These are phyloP conservation scores for Liquidambar formosana DNA, from an alignment of 164 flowering plant species.

Conservation along the genomic window DNA sequence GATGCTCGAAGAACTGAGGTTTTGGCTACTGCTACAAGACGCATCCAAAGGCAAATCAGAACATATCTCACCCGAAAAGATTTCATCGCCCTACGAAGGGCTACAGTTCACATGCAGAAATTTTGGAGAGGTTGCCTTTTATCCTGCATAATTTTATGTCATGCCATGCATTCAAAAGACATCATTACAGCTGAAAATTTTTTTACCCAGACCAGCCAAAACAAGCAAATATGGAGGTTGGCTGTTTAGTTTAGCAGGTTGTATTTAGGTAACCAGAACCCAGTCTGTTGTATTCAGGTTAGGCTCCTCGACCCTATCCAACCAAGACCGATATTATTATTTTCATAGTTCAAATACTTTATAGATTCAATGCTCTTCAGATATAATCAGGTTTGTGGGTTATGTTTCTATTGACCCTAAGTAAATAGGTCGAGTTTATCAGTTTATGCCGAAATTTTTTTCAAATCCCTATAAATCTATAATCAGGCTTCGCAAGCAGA, in stretches of 20 bases:
- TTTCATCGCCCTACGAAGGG: slow-evolving; percentile 50
- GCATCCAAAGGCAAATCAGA: slow-evolving; percentile 72
- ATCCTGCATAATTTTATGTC: neutral
- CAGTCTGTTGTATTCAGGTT: neutral
- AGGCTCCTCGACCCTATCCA: neutral
- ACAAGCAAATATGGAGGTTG: neutral
- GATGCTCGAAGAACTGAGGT: slow-evolving; percentile 85
- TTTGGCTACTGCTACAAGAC: slow-evolving; percentile 67
- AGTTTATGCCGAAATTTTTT: neutral
- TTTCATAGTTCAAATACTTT: too few relatives aligned
- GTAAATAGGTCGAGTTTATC: neutral
- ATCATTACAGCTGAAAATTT: neutral
- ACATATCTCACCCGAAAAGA: slow-evolving; percentile 69
- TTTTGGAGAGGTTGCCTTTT: slow-evolving; percentile 68
- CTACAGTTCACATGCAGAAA: slow-evolving; percentile 58
- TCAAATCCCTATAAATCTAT: neutral
- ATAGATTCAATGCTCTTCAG: too few relatives aligned
- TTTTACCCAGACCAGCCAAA: neutral
- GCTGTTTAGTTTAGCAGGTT: neutral
- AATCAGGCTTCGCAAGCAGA: neutral
- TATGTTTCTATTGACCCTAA: neutral
- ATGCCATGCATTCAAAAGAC: neutral
- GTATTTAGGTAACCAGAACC: neutral
- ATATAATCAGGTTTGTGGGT: neutral
- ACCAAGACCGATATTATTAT: neutral